Evolutionary conservation across 2,329 filamentous ascomycete genomes (phyloP), one percentile per base, ranked within the genome.

Genomic region (Fusarium coffeatum): DNA sequence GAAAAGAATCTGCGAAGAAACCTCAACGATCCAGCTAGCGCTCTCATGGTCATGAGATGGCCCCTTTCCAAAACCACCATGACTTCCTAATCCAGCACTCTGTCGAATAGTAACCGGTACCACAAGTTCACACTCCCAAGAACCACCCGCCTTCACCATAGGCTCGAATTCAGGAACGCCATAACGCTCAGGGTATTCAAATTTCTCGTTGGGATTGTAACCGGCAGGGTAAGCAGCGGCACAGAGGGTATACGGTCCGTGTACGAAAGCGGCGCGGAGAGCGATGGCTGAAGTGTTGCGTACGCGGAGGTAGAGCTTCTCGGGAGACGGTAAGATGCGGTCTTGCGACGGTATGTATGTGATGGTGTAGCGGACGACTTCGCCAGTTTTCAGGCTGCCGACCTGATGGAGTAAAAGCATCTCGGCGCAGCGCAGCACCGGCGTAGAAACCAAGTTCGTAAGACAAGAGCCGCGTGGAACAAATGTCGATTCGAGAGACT

Each of bases 321-420:
- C 84, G 28, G 95, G 95, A 7, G 93, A 91, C 6, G 96, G 96
- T 5, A 97, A 87, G 77, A 98, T 97, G 72, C 93, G 93, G 80
- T 98, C 96, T 76, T 90, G 87, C 41, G 91, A 90, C 6, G 96
- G 96, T 3, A 92, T 96, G 81, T 99, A 99, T 51, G 94, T 98
- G 72, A 98, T 84, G 11, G 93, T 97, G 77, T 90, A 97, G 83
- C 96, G 92, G 69, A 98, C 90, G 41, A 98, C 91, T 83, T 98
- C 94, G 78, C 96, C 96, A 71, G 98, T 92, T 81, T 95, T 97
- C 79, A 98, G 92, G 82, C 88, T 93, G 77, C 96, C 96, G 70
- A 91, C 87, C 82, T 98, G 96, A 81, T 98, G 93, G 66, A 97
- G 84, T 78, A 98, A 89, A 71, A 98, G 86, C 96, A 98, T 98